A percentile compares a stretch with the other conserved stretches of the same genome.
phyloP scores from a whole-genome alignment of 2,329 filamentous ascomycete species.

The Fusarium papillatum region DNA sequence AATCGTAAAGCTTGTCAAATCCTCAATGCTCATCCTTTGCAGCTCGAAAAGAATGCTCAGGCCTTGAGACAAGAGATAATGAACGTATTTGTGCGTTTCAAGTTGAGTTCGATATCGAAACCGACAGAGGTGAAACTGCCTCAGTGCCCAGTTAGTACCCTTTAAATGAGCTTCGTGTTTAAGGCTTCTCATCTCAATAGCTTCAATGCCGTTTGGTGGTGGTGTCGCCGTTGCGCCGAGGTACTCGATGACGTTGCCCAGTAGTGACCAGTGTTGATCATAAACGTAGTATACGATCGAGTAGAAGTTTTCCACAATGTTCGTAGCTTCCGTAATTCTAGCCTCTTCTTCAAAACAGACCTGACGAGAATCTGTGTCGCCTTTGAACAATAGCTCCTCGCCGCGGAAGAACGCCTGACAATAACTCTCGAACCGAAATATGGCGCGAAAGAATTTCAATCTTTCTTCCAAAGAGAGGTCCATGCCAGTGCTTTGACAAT shows the following conservation, averaged over 20 bases:
- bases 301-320: not conserved
- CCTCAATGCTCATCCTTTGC: not conserved
- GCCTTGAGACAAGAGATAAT: constrained; percentile 4
- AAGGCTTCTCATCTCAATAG: not conserved
- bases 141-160: not conserved
- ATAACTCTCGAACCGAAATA: not conserved
- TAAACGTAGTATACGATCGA: not conserved
- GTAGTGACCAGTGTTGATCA: not conserved
- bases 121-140: not conserved
- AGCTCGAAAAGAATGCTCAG: not conserved
- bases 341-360: not conserved
- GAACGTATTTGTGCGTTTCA: not conserved
- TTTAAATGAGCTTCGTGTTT: not conserved
- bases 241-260: not conserved
- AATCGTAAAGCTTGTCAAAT: not conserved
- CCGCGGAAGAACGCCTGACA: not conserved
- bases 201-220: not conserved
- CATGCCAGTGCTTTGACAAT: not conserved
- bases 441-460: not conserved
- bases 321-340: no score
- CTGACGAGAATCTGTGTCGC: not conserved
- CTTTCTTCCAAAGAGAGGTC: not conserved
- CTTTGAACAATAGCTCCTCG: not conserved
- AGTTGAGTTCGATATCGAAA: not conserved
- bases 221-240: not conserved